Conservation (phyloP, 73 alveolate species). For the Paramecium primaurelia region DNA sequence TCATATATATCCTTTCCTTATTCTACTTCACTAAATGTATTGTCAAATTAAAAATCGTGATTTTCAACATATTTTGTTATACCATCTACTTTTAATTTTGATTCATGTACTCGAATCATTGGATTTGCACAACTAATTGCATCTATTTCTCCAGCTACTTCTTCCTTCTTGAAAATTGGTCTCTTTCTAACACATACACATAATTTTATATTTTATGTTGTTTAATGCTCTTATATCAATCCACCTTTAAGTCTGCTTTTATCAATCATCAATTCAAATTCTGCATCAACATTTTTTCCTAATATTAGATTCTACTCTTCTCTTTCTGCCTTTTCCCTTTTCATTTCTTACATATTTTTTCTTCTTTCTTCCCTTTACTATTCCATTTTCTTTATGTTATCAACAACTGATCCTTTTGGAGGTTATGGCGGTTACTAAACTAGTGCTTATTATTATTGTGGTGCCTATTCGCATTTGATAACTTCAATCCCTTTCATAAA, state of each 20-base stretch:
- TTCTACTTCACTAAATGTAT: conserved; percentile 83
- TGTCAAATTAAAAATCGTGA: conserved; percentile 89
- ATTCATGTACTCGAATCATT: conserved; percentile 86
- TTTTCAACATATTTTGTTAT: conserved; percentile 97
- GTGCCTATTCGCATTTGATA: neutral
- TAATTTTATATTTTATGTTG: conserved; percentile 74
- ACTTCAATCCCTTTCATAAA: conserved; percentile 25
- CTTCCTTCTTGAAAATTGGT: conserved; percentile 92
- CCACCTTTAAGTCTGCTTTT: conserved; percentile 63
- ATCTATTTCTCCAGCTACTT: conserved; percentile 91
- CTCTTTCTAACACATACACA: conserved; percentile 97
- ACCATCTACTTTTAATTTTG: conserved; percentile 96
- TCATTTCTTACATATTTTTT: conserved; percentile 81
- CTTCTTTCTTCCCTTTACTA: conserved; percentile 84
- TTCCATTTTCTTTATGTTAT: conserved; percentile 77
- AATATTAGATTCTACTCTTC: conserved; percentile 71
- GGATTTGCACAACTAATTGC: conserved; percentile 95
- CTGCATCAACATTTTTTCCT: conserved; percentile 83
- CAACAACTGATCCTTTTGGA: conserved; percentile 74
- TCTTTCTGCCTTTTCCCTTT: conserved; percentile 72
- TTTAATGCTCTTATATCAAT: conserved; percentile 61
- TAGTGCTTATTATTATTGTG: neutral
- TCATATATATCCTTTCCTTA: conserved; percentile 82
- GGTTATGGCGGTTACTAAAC: neutral
- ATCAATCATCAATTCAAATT: conserved; percentile 81